Conservation (phyloP, 1,284 basidiomycete species). For the Stygiomarasmius scandens region DNA sequence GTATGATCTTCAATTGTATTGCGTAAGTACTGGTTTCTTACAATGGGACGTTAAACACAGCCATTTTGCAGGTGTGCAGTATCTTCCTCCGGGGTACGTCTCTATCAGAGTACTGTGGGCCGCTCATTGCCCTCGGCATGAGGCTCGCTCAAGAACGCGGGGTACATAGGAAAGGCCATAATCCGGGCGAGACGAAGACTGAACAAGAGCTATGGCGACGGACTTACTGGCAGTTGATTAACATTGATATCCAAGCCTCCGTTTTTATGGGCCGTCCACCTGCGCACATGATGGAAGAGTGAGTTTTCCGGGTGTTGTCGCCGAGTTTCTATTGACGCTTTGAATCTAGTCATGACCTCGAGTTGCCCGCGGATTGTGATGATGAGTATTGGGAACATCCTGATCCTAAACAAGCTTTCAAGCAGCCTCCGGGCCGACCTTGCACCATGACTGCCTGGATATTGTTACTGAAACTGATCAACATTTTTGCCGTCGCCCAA, state of each 20-base stretch:
- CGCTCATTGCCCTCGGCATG: background rate
- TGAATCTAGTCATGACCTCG: background rate
- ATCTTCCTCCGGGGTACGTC: background rate
- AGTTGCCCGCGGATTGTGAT: background rate
- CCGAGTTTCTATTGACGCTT: background rate
- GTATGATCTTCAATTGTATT: conserved; percentile 61
- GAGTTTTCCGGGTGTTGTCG: conserved; percentile 24
- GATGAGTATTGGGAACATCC: background rate
- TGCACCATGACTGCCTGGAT: background rate
- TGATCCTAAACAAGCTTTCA: background rate
- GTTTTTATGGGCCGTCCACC: conserved; percentile 14
- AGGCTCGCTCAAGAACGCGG: conserved; percentile 13
- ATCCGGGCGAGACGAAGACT: background rate
- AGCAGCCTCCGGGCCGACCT: background rate
- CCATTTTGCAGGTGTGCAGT: background rate
- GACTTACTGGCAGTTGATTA: conserved; percentile 10
- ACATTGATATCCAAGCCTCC: conserved; percentile 12
- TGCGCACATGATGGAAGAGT: conserved; percentile 12
- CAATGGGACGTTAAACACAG: background rate
- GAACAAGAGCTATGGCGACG: conserved; percentile 17
- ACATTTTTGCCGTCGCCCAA: background rate
- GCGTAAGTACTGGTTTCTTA: conserved; percentile 31
- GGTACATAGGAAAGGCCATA: conserved; percentile 9
- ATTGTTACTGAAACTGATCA: background rate
- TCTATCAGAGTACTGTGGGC: background rate